phyloP scores from a whole-genome alignment of 139 green algal genomes.

The Picochlorum sp. region DNA sequence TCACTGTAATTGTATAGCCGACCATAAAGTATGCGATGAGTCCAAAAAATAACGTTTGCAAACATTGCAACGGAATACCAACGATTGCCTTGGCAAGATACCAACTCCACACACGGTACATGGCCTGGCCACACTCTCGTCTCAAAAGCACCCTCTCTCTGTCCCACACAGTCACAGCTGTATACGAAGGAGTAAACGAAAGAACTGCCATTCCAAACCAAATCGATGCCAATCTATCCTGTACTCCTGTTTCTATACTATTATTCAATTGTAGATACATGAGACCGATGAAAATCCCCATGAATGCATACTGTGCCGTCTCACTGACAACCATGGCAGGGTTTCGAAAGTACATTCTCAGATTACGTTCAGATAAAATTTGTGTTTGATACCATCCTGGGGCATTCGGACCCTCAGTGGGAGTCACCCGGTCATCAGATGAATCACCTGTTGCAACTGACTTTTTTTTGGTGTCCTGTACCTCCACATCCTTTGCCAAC shows the following conservation, averaged over 20 bases:
- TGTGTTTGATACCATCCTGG: constrained; percentile 12
- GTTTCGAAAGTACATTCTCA: constrained; percentile 23
- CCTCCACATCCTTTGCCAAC: not conserved
- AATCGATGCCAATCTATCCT: constrained; percentile 25
- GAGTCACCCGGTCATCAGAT: not conserved
- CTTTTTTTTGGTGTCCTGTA: not conserved
- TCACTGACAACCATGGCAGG: constrained; percentile 28
- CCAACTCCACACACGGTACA: constrained; percentile 22
- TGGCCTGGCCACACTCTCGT: constrained; percentile 31
- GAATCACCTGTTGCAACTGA: not conserved
- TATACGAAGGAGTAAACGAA: constrained; percentile 45
- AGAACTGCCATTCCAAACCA: constrained; percentile 28
- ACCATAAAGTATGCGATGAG: constrained; percentile 20
- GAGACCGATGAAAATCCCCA: constrained; percentile 30
- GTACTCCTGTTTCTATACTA: constrained; percentile 17
- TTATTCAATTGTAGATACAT: constrained; percentile 28
- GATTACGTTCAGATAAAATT: constrained; percentile 22
- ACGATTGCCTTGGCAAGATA: constrained; percentile 18
- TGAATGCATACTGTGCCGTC: constrained; percentile 28
- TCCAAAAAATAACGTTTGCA: constrained; percentile 14
- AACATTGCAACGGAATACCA: constrained; percentile 7
- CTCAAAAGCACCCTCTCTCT: constrained; percentile 39
- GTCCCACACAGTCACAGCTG: constrained; percentile 37
- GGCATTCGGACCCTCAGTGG: constrained; percentile 7
- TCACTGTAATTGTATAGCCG: constrained; percentile 9